phyloP scores from a whole-genome alignment of 148 eudicot genomes.

The Salicornia ramosissima region DNA sequence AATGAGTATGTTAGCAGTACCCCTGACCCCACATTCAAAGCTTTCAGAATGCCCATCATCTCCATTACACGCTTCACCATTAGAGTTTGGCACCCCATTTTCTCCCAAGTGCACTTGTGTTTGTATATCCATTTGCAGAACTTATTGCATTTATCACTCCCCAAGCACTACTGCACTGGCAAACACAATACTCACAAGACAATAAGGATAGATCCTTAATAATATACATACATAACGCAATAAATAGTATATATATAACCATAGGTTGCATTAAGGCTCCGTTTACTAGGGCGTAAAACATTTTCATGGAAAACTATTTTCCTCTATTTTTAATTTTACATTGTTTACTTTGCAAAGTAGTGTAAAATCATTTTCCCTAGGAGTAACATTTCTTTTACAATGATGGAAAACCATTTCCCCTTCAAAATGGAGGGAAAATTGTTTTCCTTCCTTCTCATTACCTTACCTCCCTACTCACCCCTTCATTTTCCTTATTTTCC shows the following conservation, averaged over 20 bases:
- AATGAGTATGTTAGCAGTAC: constrained; percentile 20
- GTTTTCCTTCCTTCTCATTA: too few species aligned
- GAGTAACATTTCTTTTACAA: too few species aligned
- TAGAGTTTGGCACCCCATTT: constrained; percentile 29
- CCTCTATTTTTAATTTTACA: too few species aligned
- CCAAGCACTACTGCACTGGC: not conserved
- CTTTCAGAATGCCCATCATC: constrained; percentile 35
- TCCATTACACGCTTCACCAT: constrained; percentile 31
- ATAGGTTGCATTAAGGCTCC: not conserved
- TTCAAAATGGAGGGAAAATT: too few species aligned
- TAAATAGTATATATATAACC: not conserved
- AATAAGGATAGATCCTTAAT: constrained; percentile 5
- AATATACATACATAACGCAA: not conserved
- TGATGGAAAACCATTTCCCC: too few species aligned
- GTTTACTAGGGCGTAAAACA: too few species aligned
- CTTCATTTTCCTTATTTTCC: too few species aligned
- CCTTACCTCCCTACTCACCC: too few species aligned
- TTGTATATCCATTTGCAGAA: constrained; percentile 46
- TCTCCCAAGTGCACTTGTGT: constrained; percentile 30
- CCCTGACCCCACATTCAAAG: constrained; percentile 23
- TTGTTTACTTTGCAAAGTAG: too few species aligned
- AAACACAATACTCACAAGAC: constrained; percentile 6
- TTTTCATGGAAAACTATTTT: too few species aligned
- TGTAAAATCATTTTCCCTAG: too few species aligned
- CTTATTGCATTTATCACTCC: constrained; percentile 9